These are phyloP conservation scores for Elasticomyces elasticus DNA, from an alignment of 495 filamentous ascomycete species.

Conservation along the genomic window DNA sequence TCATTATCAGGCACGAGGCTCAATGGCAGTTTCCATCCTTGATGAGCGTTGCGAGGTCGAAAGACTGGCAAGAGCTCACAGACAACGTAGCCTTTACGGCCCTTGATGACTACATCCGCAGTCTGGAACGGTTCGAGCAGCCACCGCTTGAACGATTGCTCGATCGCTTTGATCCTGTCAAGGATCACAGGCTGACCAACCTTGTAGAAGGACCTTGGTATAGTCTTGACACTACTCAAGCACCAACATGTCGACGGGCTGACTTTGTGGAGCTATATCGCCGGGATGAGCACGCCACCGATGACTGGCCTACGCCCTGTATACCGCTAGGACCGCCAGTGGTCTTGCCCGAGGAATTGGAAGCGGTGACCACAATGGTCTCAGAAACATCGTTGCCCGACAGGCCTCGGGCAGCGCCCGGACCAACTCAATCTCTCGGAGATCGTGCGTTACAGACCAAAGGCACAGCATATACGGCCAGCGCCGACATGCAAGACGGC, in stretches of 20 bases:
- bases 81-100: conserved; percentile 27
- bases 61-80: conserved; percentile 24
- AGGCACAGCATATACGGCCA: conserved; percentile 16
- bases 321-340: conserved; percentile 14
- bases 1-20: conserved; percentile 36
- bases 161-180: conserved; percentile 24
- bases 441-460: conserved; percentile 23
- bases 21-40: conserved; percentile 33
- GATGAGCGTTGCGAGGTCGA: conserved; percentile 23
- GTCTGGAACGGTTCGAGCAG: conserved; percentile 25
- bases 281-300: neutral
- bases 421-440: neutral
- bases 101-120: conserved; percentile 27
- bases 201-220: conserved; percentile 32
- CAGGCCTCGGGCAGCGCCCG: neutral
- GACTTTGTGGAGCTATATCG: conserved; percentile 16
- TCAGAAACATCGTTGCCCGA: neutral
- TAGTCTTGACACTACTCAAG: conserved; percentile 22
- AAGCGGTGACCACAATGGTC: neutral
- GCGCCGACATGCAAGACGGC: neutral
- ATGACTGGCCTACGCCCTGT: neutral
- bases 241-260: conserved; percentile 11
- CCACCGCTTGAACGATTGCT: conserved; percentile 24
- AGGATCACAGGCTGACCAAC: conserved; percentile 26
- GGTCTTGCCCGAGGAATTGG: neutral